These are phyloP conservation scores for Protea cynaroides DNA, from an alignment of 164 flowering plant species.

Conservation along the genomic window DNA sequence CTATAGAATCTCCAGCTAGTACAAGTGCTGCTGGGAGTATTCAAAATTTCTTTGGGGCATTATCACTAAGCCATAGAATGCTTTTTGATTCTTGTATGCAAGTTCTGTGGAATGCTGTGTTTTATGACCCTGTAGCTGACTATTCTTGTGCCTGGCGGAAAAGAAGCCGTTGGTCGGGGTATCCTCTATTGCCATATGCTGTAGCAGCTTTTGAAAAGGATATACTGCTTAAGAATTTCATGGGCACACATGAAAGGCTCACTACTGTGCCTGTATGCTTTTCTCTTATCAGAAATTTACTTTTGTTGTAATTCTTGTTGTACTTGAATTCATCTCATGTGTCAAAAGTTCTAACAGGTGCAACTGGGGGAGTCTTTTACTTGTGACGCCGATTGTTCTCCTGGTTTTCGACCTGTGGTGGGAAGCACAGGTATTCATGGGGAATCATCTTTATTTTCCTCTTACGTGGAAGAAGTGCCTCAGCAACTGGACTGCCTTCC, in stretches of 20 bases:
- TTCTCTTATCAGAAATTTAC: neutral
- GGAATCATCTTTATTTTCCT: slow-evolving; percentile 13
- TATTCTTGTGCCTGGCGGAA: slow-evolving; percentile 62
- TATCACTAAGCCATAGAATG: slow-evolving; percentile 26
- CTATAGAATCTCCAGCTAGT: slow-evolving; percentile 9
- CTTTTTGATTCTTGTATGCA: slow-evolving; percentile 61
- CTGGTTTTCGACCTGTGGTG: slow-evolving; percentile 43
- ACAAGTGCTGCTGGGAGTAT: slow-evolving; percentile 53
- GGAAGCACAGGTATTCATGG: slow-evolving; percentile 7
- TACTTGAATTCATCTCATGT: slow-evolving; percentile 3
- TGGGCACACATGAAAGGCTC: slow-evolving; percentile 5
- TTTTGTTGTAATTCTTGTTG: slow-evolving; percentile 4
- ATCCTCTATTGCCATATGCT: slow-evolving; percentile 11
- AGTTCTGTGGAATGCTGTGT: slow-evolving; percentile 85
- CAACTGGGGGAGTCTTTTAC: slow-evolving; percentile 18
- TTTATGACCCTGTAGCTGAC: slow-evolving; percentile 59
- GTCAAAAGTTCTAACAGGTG: slow-evolving; percentile 28
- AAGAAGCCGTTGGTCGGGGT: slow-evolving; percentile 47
- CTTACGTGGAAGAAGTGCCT: slow-evolving; percentile 9
- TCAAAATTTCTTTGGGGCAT: slow-evolving; percentile 40
- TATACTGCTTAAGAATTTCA: slow-evolving; percentile 3
- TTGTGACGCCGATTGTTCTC: slow-evolving; percentile 44
- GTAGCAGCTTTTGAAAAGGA: slow-evolving; percentile 11
- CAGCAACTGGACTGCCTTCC: slow-evolving; percentile 7
- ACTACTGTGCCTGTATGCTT: slow-evolving; percentile 29